phyloP scores from a whole-genome alignment of 257 asterid genomes.

The Verbascum thapsus region DNA sequence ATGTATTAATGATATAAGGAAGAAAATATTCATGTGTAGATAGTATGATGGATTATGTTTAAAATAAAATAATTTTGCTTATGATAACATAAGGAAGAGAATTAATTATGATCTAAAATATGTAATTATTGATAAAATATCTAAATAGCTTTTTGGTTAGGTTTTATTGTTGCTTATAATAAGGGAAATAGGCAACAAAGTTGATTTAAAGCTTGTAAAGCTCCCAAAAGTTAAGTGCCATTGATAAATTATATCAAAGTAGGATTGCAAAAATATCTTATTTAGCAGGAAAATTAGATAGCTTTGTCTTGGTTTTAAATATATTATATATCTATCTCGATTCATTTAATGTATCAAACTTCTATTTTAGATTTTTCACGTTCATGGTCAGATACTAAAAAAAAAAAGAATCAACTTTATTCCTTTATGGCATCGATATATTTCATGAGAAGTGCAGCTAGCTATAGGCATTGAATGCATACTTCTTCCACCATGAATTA shows the following conservation, averaged over 20 bases:
- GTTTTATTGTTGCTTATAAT: constrained; percentile 7
- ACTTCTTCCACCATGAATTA: too few species aligned
- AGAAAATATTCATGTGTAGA: too few species aligned
- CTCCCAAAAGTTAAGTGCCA: neutral
- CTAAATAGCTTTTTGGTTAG: neutral
- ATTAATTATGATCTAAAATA: too few species aligned
- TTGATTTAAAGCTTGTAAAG: constrained; percentile 12
- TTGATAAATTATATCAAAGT: constrained; percentile 19
- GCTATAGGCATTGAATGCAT: too few species aligned
- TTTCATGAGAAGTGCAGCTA: too few species aligned
- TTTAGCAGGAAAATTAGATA: constrained; percentile 9
- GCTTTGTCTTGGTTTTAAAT: neutral
- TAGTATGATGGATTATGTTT: too few species aligned
- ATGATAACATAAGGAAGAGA: too few species aligned
- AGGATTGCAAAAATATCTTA: constrained; percentile 18
- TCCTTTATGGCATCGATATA: too few species aligned
- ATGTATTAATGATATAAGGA: too few species aligned
- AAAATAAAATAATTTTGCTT: too few species aligned
- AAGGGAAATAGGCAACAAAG: neutral
- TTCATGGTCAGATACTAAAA: neutral
- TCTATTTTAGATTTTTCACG: too few species aligned
- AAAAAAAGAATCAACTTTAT: too few species aligned
- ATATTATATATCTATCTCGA: constrained; percentile 3
- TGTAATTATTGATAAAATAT: constrained; percentile 1
- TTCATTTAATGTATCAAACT: neutral